phyloP scores from a whole-genome alignment of 768 basidiomycete species.

The Boletus subparvulus region DNA sequence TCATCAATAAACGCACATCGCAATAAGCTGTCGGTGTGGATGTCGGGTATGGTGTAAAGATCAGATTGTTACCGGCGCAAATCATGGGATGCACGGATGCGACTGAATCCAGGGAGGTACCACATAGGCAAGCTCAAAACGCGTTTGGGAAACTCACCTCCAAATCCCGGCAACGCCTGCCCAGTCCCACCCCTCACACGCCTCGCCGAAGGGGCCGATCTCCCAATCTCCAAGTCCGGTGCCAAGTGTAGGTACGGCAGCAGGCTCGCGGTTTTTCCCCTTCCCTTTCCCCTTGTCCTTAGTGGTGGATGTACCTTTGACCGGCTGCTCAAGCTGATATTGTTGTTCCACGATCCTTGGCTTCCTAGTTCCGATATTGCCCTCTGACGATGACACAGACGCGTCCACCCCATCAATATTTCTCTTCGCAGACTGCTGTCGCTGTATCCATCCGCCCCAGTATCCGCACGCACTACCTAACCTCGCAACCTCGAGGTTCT shows the following conservation, averaged over 20 bases:
- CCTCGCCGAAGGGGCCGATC: constrained; percentile 18
- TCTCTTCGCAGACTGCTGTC: neutral
- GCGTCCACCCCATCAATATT: neutral
- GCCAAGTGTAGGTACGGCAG: neutral
- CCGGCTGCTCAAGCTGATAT: constrained; percentile 12
- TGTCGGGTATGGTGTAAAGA: neutral
- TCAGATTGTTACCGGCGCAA: neutral
- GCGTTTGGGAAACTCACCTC: constrained; percentile 38
- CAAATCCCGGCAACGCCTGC: constrained; percentile 54
- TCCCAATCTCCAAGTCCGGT: constrained; percentile 21
- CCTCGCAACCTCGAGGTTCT: constrained; percentile 37
- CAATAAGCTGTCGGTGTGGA: too few relatives aligned
- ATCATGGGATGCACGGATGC: neutral
- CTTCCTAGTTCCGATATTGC: neutral
- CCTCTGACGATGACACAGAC: neutral
- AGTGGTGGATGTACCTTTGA: neutral
- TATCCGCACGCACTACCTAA: constrained; percentile 44
- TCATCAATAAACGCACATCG: neutral
- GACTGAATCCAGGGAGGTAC: neutral
- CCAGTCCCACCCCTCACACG: constrained; percentile 56
- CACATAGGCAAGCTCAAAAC: neutral
- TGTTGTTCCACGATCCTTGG: constrained; percentile 14
- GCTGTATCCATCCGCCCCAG: constrained; percentile 33
- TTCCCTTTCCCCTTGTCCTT: constrained; percentile 23
- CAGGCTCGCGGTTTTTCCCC: neutral